Base-by-base conservation (phyloP, 2,329 filamentous ascomycete genomes). In the Pyrenochaeta sp. region DNA sequence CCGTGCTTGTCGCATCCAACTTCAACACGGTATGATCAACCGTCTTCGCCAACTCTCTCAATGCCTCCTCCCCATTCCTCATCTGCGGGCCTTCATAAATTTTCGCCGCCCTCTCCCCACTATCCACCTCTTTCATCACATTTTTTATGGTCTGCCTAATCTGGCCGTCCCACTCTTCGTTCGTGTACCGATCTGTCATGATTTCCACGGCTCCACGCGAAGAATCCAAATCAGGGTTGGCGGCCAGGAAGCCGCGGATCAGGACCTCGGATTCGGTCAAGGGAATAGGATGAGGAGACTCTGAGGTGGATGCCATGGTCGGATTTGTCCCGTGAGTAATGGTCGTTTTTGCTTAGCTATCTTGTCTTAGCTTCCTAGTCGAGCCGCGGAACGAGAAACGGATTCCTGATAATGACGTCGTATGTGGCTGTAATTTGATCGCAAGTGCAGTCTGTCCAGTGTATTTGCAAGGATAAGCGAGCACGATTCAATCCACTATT, bases 11-110 rank as follows among this genome's bases (percentile, higher is more conserved):
- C 7, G 75, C 72, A 54, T 79, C 77, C 37, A 76, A 57, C 58
- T 77, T 78, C 43, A 80, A 58, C n/a, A 78, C 62, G 3, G 77
- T 79, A 59, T 80, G 77, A 59, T 80, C 77, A 19, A 80, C 69
- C 15, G 65, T 70, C 51, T 68, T 60, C 2, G 69, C 67, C 44
- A 72, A 51, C 40, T 64, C 42, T 43, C 48, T 63, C 43, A 62
- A 38, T 23, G 59, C 59, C 23, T 62, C 59, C 4, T 55, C 51
- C 7, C 59, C 59, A 41, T 64, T 64, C 19, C 55, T 59, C 42
- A 60, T 57, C 28, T 27, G 41, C 13, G 67, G 67, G 9, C 53
- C 62, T 9, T 60, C 53, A 36, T 66, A 65, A 24, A 62, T 48
- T 35, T 61, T 62, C 13, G 39, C 51, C 36, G 60, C 60, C 35